Evolutionary conservation across 1,284 basidiomycete species (phyloP), one percentile per base, ranked within the genome.

Genomic region (Exobasidium rhododendri): DNA sequence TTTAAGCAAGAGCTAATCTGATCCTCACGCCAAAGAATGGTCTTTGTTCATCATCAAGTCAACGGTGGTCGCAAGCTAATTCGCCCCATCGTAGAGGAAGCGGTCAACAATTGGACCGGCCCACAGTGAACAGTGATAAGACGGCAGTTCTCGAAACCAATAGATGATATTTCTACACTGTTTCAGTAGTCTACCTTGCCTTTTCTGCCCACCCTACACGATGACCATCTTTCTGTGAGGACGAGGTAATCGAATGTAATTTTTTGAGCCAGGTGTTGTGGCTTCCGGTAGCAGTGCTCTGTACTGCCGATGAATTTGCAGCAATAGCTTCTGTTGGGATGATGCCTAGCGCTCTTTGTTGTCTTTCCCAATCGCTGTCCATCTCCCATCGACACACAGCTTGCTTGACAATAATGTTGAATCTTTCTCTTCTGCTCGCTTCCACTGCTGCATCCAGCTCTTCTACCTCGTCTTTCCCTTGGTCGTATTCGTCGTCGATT

Each of bases 81-180:
- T 4, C 57, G 73, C 1, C 73, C 73, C 20, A 67, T 74, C 56
- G 67, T 75, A n/a, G 73, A 74, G 55, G 57, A 63, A 5, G 73
- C 73, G 11, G 68, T 73, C 24, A 58, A 60, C n/a, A 56, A 49
- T 13, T 73, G 73, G 71, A 28, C 20, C 35, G n/a, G 29, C 35
- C 14, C n/a, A n/a, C n/a, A n/a, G n/a, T n/a, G n/a, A n/a, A n/a
- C n/a, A n/a, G n/a, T n/a, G 2, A 45, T n/a, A n/a, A n/a, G n/a
- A n/a, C n/a, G n/a, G n/a, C n/a, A n/a, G n/a, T n/a, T n/a, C n/a
- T n/a, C n/a, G n/a, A n/a, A n/a, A n/a, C n/a, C n/a, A n/a, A n/a
- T n/a, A n/a, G n/a, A n/a, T 45, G 44, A 45, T 45, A 17, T 22
- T 45, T 45, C 44, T 45, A n/a, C n/a, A 26, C 24, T 13, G 4